phyloP scores from a whole-genome alignment of 495 filamentous ascomycete genomes.

The Tuber borchii region DNA sequence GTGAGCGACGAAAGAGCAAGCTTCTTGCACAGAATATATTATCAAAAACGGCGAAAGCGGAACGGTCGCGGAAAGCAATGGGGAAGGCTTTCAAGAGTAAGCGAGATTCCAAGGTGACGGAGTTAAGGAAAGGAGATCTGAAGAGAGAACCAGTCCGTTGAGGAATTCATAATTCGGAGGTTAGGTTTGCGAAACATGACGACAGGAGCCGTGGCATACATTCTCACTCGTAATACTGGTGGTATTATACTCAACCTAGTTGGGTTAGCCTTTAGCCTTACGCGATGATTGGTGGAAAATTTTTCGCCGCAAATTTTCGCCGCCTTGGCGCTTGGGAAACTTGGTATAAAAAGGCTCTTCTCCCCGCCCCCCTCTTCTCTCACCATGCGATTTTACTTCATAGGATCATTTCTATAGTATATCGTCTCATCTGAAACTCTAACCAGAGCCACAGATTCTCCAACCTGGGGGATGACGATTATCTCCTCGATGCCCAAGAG shows the following conservation, averaged over 20 bases:
- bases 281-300: background rate
- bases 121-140: background rate
- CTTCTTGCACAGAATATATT: background rate
- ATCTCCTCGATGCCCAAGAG: conserved; percentile 56
- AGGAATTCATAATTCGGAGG: background rate
- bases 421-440: conserved; percentile 72
- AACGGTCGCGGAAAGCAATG: background rate
- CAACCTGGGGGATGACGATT: conserved; percentile 58
- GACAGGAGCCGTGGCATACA: background rate
- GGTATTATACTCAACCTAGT: background rate
- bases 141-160: background rate
- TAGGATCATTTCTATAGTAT: conserved; percentile 91
- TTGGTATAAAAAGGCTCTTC: conserved; percentile 22
- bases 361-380: conserved; percentile 35
- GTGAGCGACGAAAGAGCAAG: background rate
- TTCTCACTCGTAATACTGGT: background rate
- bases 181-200: background rate
- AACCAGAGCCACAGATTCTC: conserved; percentile 59
- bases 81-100: background rate
- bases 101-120: background rate
- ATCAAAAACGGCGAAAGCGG: background rate
- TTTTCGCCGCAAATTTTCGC: conserved; percentile 15
- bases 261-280: background rate
- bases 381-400: conserved; percentile 51
- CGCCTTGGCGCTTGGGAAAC: conserved; percentile 9